phyloP scores from a whole-genome alignment of 169 alveolate genomes.

The Haemoproteus tartakovskyi region DNA sequence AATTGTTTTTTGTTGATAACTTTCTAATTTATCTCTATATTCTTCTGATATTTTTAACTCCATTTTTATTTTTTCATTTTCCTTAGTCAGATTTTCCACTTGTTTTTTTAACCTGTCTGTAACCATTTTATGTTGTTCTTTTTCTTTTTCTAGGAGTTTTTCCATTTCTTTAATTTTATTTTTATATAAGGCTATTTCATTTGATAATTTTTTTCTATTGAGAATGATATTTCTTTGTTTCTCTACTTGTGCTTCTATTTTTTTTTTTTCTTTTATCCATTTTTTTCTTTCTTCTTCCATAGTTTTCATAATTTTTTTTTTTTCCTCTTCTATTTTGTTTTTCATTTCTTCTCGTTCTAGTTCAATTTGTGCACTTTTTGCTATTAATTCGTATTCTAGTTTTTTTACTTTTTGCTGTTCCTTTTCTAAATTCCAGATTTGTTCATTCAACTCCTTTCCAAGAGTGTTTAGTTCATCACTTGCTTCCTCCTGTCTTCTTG shows the following conservation, averaged over 20 bases:
- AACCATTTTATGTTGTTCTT: constrained; percentile 37
- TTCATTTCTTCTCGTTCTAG: constrained; percentile 66
- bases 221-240: constrained; percentile 46
- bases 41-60: constrained; percentile 67
- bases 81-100: constrained; percentile 18
- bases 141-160: constrained; percentile 27
- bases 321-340: constrained; percentile 60
- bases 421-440: constrained; percentile 33
- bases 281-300: constrained; percentile 66
- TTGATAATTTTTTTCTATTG: constrained; percentile 54
- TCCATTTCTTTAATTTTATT: constrained; percentile 60
- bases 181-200: constrained; percentile 62
- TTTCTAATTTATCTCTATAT: constrained; percentile 49
- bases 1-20: constrained; percentile 58
- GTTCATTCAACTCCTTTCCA: constrained; percentile 29
- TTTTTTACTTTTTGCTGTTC: constrained; percentile 61
- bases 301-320: constrained; percentile 39
- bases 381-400: constrained; percentile 60
- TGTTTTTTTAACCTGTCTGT: constrained; percentile 41
- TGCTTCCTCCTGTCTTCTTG: background rate
- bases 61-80: constrained; percentile 46
- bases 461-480: constrained; percentile 22
- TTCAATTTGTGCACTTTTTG: constrained; percentile 66
- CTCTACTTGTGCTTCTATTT: constrained; percentile 59
- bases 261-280: constrained; percentile 61